A percentile compares a stretch with the other conserved stretches of the same genome.
phyloP scores from a whole-genome alignment of 1,284 basidiomycete species.

The Apiotrichum gracile region DNA sequence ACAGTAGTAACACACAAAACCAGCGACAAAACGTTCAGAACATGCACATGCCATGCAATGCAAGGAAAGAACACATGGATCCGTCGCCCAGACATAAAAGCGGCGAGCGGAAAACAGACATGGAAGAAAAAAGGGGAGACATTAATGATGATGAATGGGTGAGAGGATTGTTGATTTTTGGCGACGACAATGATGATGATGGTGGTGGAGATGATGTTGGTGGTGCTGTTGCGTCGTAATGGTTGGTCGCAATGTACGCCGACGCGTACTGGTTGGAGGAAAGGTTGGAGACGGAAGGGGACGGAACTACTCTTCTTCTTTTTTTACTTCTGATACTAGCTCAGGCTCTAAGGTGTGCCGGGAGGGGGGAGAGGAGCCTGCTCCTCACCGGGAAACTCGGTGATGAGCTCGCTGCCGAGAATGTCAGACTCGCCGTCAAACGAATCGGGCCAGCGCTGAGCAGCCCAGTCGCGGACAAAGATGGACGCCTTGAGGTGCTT shows the following conservation, averaged over 20 bases:
- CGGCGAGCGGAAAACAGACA: background rate
- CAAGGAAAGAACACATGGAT: constrained; percentile 4
- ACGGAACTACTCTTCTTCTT: too few relatives aligned
- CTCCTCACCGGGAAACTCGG: constrained; percentile 10
- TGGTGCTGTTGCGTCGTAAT: too few relatives aligned
- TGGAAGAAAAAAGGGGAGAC: too few relatives aligned
- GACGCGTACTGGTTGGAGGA: too few relatives aligned
- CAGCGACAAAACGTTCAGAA: background rate
- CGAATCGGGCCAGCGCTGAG: constrained; percentile 32
- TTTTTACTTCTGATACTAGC: background rate
- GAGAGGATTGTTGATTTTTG: too few relatives aligned
- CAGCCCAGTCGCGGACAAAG: constrained; percentile 51
- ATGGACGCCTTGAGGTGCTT: constrained; percentile 72
- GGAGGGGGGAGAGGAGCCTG: constrained; percentile 5
- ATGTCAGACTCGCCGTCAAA: constrained; percentile 14
- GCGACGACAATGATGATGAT: too few relatives aligned
- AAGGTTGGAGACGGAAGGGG: too few relatives aligned
- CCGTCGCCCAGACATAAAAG: background rate
- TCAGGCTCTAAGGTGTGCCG: background rate
- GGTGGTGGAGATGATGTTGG: too few relatives aligned
- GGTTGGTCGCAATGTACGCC: too few relatives aligned
- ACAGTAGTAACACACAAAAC: constrained; percentile 3
- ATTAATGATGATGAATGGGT: background rate
- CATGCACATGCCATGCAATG: constrained; percentile 15
- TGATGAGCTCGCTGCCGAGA: constrained; percentile 23